phyloP scores from a whole-genome alignment of 345 rosid species.

The Rhizophora apiculata region DNA sequence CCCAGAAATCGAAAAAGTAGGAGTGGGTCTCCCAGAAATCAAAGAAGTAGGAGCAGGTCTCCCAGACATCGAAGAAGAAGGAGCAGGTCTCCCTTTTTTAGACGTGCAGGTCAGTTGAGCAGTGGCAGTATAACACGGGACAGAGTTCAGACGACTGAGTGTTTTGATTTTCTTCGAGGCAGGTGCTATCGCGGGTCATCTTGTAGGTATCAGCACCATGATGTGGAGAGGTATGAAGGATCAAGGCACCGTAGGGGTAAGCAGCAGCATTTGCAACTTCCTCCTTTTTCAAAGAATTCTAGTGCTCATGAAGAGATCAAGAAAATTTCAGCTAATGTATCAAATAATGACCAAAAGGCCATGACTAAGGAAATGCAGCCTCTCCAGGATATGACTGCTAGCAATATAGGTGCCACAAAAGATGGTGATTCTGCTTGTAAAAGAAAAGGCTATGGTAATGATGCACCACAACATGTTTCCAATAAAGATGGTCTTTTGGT shows the following conservation, averaged over 20 bases:
- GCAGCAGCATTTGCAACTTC: slow-evolving; percentile 28
- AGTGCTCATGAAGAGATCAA: slow-evolving; percentile 23
- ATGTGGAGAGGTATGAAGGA: slow-evolving; percentile 31
- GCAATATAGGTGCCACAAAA: slow-evolving; percentile 17
- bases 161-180: slow-evolving; percentile 60
- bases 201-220: slow-evolving; percentile 56
- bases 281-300: slow-evolving; percentile 18
- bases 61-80: slow-evolving; percentile 33
- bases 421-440: slow-evolving; percentile 9
- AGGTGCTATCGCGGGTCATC: slow-evolving; percentile 58
- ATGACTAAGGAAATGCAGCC: slow-evolving; percentile 20
- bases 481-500: background rate
- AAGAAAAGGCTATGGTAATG: slow-evolving; percentile 21
- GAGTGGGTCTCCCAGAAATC: slow-evolving; percentile 37
- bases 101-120: slow-evolving; percentile 24
- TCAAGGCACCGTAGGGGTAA: slow-evolving; percentile 37
- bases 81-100: slow-evolving; percentile 46
- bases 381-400: slow-evolving; percentile 11
- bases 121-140: slow-evolving; percentile 26
- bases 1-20: slow-evolving; percentile 33
- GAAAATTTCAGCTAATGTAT: slow-evolving; percentile 19
- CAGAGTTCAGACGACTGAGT: slow-evolving; percentile 34
- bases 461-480: background rate
- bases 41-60: slow-evolving; percentile 43
- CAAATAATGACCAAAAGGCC: slow-evolving; percentile 20